A percentile compares a stretch with the other conserved stretches of the same genome.
Conservation (phyloP, 2,329 filamentous ascomycete species). For the Talaromyces sp. region DNA sequence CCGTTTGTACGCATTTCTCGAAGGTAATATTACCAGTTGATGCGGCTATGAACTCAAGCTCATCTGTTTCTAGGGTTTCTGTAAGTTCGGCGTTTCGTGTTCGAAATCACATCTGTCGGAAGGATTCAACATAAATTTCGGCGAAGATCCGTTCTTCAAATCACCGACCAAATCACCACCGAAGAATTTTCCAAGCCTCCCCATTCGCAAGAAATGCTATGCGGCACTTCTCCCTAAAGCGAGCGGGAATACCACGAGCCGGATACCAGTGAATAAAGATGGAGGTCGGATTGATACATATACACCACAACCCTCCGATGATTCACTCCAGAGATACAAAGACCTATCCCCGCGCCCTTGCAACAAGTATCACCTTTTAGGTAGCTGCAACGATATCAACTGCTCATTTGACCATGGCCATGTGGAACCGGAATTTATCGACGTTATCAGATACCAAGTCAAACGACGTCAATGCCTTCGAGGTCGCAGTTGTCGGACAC, state of each 20-base stretch:
- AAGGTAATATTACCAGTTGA: neutral
- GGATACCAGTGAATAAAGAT: conserved; percentile 48
- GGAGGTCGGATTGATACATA: conserved; percentile 49
- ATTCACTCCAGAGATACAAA: conserved; percentile 39
- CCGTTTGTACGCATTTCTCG: neutral
- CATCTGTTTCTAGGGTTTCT: neutral
- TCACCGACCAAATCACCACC: neutral
- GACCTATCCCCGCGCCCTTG: conserved; percentile 44
- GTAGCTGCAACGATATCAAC: conserved; percentile 34
- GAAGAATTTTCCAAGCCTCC: conserved; percentile 21
- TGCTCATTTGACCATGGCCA: conserved; percentile 49
- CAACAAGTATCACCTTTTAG: conserved; percentile 48
- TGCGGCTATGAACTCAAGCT: neutral
- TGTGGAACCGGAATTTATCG: conserved; percentile 38
- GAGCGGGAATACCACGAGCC: conserved; percentile 16
- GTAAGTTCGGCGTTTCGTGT: neutral
- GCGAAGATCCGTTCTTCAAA: neutral
- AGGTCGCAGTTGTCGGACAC: conserved; percentile 41
- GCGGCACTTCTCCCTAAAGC: conserved; percentile 20
- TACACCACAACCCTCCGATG: conserved; percentile 34
- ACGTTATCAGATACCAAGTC: conserved; percentile 46
- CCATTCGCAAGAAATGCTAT: conserved; percentile 25
- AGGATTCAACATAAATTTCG: neutral
- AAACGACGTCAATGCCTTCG: conserved; percentile 43
- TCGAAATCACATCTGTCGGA: neutral